Evolutionary conservation across 2,329 filamentous ascomycete genomes (phyloP).

Genomic region (Colletotrichum sublineola): DNA sequence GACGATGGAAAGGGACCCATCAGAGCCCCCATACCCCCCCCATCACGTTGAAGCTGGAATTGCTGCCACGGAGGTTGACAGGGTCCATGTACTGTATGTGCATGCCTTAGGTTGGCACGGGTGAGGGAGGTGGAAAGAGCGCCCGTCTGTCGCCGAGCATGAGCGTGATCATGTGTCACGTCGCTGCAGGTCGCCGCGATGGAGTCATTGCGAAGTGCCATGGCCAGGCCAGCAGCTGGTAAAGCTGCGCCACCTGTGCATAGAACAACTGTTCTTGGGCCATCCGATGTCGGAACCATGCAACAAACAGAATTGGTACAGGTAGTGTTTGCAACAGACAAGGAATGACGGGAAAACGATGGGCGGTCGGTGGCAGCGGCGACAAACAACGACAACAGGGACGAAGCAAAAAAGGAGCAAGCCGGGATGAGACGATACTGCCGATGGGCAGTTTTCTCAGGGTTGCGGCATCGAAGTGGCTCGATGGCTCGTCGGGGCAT

Average conservation of each 20-base stretch:
- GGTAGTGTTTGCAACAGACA: neutral
- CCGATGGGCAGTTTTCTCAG: constrained; percentile 38
- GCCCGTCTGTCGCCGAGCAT: constrained; percentile 25
- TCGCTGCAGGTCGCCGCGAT: constrained; percentile 19
- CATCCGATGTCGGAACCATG: constrained; percentile 33
- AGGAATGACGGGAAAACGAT: neutral
- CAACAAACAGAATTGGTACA: constrained; percentile 7
- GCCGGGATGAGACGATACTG: constrained; percentile 33
- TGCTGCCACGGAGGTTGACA: neutral
- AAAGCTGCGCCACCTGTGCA: neutral
- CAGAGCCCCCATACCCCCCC: constrained; percentile 4
- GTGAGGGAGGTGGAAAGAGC: neutral
- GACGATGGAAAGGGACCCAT: constrained; percentile 24
- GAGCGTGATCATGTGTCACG: constrained; percentile 36
- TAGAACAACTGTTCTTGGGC: neutral
- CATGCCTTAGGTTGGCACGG: constrained; percentile 13
- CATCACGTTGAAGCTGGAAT: constrained; percentile 7
- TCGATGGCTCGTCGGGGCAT: constrained; percentile 25
- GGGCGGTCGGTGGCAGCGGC: constrained; percentile 1
- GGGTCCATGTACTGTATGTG: constrained; percentile 9
- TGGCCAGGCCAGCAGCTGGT: constrained; percentile 9
- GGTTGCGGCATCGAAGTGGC: constrained; percentile 37
- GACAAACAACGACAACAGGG: constrained; percentile 20
- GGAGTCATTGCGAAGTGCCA: constrained; percentile 32
- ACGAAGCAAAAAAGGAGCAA: constrained; percentile 15